Conservation (phyloP, 2,329 filamentous ascomycete species). For the Penicillium expansum region DNA sequence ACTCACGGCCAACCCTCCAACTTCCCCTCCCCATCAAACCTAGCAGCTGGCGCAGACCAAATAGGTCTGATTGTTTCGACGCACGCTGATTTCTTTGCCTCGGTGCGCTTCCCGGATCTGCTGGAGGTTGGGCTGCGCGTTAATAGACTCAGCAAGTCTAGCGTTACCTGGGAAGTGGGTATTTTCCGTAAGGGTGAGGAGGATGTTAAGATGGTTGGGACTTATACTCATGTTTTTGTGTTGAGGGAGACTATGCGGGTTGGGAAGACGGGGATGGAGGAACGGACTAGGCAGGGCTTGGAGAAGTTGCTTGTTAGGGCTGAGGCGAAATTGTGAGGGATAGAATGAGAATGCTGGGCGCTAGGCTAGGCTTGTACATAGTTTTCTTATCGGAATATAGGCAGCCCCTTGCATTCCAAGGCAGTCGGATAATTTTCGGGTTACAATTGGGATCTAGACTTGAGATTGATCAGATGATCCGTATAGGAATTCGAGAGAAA, state of each 20-base stretch:
- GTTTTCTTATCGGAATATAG: neutral
- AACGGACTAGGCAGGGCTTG: constrained; percentile 50
- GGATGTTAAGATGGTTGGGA: constrained; percentile 76
- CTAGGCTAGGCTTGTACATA: constrained; percentile 3
- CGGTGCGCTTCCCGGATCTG: constrained; percentile 75
- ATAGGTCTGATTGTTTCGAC: constrained; percentile 83
- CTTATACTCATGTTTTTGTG: constrained; percentile 88
- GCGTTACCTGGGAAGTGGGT: constrained; percentile 85
- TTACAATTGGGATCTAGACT: neutral
- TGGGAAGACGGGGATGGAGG: constrained; percentile 54
- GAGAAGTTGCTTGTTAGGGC: constrained; percentile 51
- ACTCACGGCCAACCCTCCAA: constrained; percentile 11
- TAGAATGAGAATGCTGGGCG: neutral
- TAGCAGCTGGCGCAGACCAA: constrained; percentile 49
- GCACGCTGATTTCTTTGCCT: constrained; percentile 80
- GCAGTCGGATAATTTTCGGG: neutral
- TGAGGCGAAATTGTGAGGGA: constrained; percentile 29
- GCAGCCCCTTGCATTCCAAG: neutral
- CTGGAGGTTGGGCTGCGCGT: constrained; percentile 80
- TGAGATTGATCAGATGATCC: neutral
- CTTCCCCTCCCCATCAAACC: neutral
- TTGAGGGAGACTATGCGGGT: constrained; percentile 68
- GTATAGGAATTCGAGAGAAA: neutral
- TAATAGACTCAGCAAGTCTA: constrained; percentile 78
- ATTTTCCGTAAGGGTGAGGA: constrained; percentile 75